Evolutionary conservation across 2,329 filamentous ascomycete genomes (phyloP).

Genomic region (Didymella pinodella): DNA sequence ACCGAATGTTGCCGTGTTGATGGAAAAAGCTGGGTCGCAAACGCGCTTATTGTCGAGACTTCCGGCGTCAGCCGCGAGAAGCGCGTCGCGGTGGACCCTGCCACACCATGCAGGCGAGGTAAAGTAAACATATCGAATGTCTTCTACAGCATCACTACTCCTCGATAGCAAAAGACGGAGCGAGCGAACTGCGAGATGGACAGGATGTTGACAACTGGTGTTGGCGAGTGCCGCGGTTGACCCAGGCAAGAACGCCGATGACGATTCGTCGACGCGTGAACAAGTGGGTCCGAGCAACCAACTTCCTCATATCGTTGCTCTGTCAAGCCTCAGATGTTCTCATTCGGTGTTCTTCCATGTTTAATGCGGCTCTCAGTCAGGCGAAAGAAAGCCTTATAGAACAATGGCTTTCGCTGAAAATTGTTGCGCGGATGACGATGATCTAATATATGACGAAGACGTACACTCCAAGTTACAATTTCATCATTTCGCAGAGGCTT

Average conservation of each 20-base stretch:
- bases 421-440: no score
- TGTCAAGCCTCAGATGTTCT: no score
- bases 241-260: constrained; percentile 6
- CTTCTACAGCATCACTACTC: neutral
- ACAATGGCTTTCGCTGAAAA: no score
- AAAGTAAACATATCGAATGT: constrained; percentile 7
- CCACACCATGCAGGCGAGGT: constrained; percentile 11
- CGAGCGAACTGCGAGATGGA: neutral
- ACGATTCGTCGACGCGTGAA: constrained; percentile 10
- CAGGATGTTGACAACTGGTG: neutral
- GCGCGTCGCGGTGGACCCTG: constrained; percentile 12
- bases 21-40: neutral
- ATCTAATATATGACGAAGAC: no score
- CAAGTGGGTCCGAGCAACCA: constrained; percentile 2
- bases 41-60: neutral
- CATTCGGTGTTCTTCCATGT: no score
- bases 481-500: no score
- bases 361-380: no score
- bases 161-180: neutral
- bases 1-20: neutral
- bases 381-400: no score
- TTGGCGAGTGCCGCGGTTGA: neutral
- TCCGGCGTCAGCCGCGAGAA: constrained; percentile 2
- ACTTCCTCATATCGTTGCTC: neutral
- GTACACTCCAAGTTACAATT: no score